A percentile compares a stretch with the other conserved stretches of the same genome.
These are phyloP conservation scores for Cronartium ribicola DNA, from an alignment of 1,284 basidiomycete species.

Conservation along the genomic window DNA sequence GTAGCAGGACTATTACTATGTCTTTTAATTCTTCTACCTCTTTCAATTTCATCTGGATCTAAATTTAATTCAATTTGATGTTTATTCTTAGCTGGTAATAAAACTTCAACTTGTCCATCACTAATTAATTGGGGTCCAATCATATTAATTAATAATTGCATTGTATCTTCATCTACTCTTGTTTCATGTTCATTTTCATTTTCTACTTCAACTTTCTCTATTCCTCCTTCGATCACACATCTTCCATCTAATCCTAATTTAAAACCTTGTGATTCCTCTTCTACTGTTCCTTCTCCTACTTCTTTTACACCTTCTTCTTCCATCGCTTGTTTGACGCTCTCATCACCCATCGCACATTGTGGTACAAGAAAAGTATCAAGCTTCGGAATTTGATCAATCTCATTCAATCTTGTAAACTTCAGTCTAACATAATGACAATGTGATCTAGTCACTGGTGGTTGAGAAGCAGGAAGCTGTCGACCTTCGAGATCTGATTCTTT, in stretches of 20 bases:
- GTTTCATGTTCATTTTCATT: neutral
- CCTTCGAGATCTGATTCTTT: conserved; percentile 20
- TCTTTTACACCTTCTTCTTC: conserved; percentile 13
- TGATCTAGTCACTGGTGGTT: conserved; percentile 41
- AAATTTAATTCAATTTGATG: neutral
- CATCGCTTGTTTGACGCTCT: conserved; percentile 34
- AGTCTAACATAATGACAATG: conserved; percentile 42
- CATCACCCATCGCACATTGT: conserved; percentile 41
- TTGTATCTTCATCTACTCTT: conserved; percentile 29
- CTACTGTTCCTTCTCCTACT: conserved; percentile 31
- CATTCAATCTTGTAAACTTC: conserved; percentile 13
- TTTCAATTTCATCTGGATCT: neutral
- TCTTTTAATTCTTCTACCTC: neutral
- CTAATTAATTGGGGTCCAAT: conserved; percentile 33
- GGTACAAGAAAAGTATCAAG: conserved; percentile 41
- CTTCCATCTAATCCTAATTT: conserved; percentile 34
- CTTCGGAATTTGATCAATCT: neutral
- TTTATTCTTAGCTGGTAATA: neutral
- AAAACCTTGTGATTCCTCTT: conserved; percentile 38
- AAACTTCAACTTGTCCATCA: conserved; percentile 39
- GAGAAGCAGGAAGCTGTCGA: conserved; percentile 20
- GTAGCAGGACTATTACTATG: neutral
- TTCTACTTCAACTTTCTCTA: neutral
- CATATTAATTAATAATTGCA: conserved; percentile 25
- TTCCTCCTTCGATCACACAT: conserved; percentile 4